These are phyloP conservation scores for Aureobasidium sp. DNA, from an alignment of 2,329 filamentous ascomycete genomes.

Conservation along the genomic window DNA sequence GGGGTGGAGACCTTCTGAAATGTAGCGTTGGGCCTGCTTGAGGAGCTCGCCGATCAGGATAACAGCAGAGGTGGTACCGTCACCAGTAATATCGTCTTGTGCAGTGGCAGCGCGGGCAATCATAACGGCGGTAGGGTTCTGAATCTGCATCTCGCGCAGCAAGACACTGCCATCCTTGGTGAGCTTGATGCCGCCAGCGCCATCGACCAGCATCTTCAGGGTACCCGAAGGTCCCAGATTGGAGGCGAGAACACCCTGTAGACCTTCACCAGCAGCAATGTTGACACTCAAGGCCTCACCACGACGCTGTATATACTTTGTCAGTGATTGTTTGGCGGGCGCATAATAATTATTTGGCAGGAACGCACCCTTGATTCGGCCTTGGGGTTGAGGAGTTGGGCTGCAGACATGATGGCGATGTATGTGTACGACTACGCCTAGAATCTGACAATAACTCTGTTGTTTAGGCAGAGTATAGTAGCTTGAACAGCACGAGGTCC, in stretches of 20 bases:
- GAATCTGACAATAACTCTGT: not conserved
- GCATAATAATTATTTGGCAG: constrained; percentile 2
- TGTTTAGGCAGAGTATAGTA: not conserved
- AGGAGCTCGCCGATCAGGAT: constrained; percentile 90
- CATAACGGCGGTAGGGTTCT: constrained; percentile 91
- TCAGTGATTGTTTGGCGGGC: constrained; percentile 28
- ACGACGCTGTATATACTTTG: constrained; percentile 58
- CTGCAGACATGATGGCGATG: constrained; percentile 71
- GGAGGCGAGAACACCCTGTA: constrained; percentile 72
- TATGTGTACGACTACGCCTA: not conserved
- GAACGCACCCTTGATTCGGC: constrained; percentile 82
- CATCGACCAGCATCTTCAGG: constrained; percentile 80
- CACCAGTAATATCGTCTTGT: constrained; percentile 96
- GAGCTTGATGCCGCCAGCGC: constrained; percentile 76
- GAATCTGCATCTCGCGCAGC: constrained; percentile 76
- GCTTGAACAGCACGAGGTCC: not conserved
- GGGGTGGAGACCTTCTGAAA: constrained; percentile 92
- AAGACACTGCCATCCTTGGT: constrained; percentile 97
- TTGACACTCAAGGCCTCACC: constrained; percentile 96
- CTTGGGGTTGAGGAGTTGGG: constrained; percentile 97
- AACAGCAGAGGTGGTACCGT: constrained; percentile 95
- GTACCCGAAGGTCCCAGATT: constrained; percentile 91
- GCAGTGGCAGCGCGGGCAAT: constrained; percentile 80
- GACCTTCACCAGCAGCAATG: constrained; percentile 88
- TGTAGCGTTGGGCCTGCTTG: constrained; percentile 95